Percentiles rank a stretch among this genome's conserved stretches.
These are phyloP conservation scores for Bretziella fagacearum DNA, from an alignment of 2,329 filamentous ascomycete species.

Conservation along the genomic window DNA sequence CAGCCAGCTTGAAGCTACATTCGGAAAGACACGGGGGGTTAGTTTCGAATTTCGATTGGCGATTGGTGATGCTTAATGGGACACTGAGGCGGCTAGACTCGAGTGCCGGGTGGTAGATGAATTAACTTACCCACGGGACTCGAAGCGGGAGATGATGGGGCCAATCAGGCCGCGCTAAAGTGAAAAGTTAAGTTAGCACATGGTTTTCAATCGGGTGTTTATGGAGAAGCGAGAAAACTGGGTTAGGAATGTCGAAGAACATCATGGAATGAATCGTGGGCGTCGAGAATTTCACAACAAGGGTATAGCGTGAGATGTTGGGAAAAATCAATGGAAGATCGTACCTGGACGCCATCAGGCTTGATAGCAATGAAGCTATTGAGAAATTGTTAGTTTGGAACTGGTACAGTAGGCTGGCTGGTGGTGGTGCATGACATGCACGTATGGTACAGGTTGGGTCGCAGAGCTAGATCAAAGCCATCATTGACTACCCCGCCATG, in stretches of 20 bases:
- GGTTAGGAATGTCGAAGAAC: constrained; percentile 9
- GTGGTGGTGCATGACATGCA: no score
- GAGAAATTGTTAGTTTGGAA: constrained; percentile 5
- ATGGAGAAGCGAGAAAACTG: constrained; percentile 5
- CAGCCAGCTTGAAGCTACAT: constrained; percentile 84
- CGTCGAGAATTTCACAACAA: not conserved
- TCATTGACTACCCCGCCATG: no score
- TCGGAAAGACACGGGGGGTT: not conserved
- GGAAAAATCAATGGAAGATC: constrained; percentile 17
- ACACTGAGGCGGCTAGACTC: not conserved
- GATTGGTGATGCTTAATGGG: not conserved
- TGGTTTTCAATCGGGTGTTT: constrained; percentile 1
- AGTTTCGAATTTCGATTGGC: not conserved
- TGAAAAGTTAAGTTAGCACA: constrained; percentile 8
- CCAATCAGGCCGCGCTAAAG: constrained; percentile 85
- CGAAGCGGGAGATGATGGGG: constrained; percentile 95
- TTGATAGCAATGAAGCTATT: constrained; percentile 98
- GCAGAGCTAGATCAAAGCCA: no score
- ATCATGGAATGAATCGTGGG: constrained; percentile 7
- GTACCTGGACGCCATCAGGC: constrained; percentile 97
- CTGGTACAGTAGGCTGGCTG: not conserved
- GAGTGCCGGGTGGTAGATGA: not conserved
- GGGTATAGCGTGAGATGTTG: not conserved
- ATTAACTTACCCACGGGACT: constrained; percentile 65
- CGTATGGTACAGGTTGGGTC: no score